Conservation (phyloP, 768 basidiomycete species). For the Tylopilus felleus region DNA sequence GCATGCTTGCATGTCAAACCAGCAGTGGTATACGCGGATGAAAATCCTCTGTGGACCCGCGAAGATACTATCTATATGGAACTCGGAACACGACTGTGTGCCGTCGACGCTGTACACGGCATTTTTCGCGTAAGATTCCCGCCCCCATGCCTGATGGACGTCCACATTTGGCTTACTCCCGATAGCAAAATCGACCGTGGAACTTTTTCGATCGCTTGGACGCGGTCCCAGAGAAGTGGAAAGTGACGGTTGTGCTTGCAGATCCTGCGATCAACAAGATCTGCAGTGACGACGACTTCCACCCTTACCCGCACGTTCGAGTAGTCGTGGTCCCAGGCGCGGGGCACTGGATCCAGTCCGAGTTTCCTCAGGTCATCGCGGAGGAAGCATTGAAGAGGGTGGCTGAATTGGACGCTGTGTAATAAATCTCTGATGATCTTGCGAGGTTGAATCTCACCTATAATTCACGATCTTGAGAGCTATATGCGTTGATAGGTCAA, state of each 20-base stretch:
- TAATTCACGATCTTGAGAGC: no score
- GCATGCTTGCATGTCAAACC: not conserved
- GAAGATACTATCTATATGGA: slow-evolving; percentile 6
- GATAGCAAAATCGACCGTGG: slow-evolving; percentile 19
- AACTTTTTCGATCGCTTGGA: slow-evolving; percentile 8
- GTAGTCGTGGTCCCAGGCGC: slow-evolving; percentile 10
- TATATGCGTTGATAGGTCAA: no score
- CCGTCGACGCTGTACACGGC: slow-evolving; percentile 1
- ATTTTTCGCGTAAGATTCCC: slow-evolving; percentile 4
- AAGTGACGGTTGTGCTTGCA: slow-evolving; percentile 14
- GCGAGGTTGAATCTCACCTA: not conserved
- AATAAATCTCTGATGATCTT: not conserved
- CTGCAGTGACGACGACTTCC: slow-evolving; percentile 7
- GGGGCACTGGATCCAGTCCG: slow-evolving; percentile 27
- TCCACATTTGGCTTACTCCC: not conserved
- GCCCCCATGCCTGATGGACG: not conserved
- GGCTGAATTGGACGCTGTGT: slow-evolving; percentile 5
- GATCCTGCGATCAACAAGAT: slow-evolving; percentile 11
- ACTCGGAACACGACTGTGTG: slow-evolving; percentile 12
- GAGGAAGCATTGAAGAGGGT: slow-evolving; percentile 14
- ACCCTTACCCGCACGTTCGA: slow-evolving; percentile 13
- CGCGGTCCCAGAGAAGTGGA: slow-evolving; percentile 9
- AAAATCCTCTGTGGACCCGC: slow-evolving; percentile 17
- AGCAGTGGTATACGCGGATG: not conserved
- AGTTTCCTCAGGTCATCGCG: slow-evolving; percentile 22